Evolutionary conservation across 169 alveolate genomes (phyloP), one percentile per base, ranked within the genome.

Genomic region (Cryptosporidium ubiquitum): DNA sequence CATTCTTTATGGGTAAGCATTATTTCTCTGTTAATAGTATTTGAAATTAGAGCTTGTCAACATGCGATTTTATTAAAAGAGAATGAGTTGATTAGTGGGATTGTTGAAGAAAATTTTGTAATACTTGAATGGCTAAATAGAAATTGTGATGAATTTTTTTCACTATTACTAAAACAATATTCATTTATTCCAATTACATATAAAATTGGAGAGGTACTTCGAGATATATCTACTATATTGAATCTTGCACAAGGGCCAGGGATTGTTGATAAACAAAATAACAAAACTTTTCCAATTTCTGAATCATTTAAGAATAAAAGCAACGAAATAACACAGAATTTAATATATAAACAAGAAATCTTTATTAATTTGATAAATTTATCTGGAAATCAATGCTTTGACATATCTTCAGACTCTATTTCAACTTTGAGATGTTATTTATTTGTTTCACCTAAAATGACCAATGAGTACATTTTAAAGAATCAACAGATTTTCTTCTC

Each of bases 381-480:
- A 40, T 79, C 89, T 6, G 89, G 89, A n/a, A 79, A 64, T 64
- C 64, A 79, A 20, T 79, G 74, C 33, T 79, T 79, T 79, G 89
- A 79, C 14, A 64, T 79, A 29, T 58, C 89, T 9, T 79, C 89
- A 33, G 89, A 79, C 44, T 61, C 89, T 18, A 64, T 79, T 26
- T 37, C 89, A 20, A 79, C 89, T 33, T 61, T 79, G 37, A 40
- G 75, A 20, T 79, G 89, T 16, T 79, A 79, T 47, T 64, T 79
- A 64, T 79, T 79, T 79, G 69, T 79, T 60, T 79, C 89, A 42
- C 89, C 89, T 0, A 18, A 60, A 40, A 61, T 79, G 23, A 79
- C 89, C 2, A 79, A 61, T 42, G 75, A 79, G n/a, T 79, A 61
- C 26, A 79, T 79, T 39, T 42, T 64, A 61, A 35, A 39, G 23